Percentiles rank a stretch among this genome's conserved stretches.
Conservation (phyloP, 2,329 filamentous ascomycete species). For the Gyromitra esculenta region DNA sequence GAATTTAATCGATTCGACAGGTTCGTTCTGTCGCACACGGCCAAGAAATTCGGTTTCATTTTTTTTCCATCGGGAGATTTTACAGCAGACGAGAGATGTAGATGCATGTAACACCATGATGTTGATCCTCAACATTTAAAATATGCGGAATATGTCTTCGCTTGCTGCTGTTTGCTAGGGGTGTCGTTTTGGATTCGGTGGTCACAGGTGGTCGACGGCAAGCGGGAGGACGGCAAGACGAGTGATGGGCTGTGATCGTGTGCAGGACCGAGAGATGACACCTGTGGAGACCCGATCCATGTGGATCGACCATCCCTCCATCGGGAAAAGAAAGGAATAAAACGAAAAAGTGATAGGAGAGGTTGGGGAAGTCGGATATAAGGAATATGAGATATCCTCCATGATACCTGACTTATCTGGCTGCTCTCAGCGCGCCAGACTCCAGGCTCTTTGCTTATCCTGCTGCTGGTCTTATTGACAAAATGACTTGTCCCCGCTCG, state of each 20-base stretch:
- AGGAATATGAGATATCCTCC: slow-evolving; percentile 40
- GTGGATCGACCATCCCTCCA: slow-evolving; percentile 43
- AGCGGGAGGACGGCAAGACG: slow-evolving; percentile 24
- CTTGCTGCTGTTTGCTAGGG: not conserved
- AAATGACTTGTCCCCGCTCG: slow-evolving; percentile 47
- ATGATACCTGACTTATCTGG: slow-evolving; percentile 34
- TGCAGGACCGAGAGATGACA: slow-evolving; percentile 19
- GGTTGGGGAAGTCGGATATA: slow-evolving; percentile 12
- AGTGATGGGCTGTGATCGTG: slow-evolving; percentile 41
- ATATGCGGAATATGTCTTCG: slow-evolving; percentile 2
- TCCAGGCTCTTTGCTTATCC: slow-evolving; percentile 47
- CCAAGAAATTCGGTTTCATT: slow-evolving; percentile 43
- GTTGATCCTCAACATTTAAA: slow-evolving; percentile 9
- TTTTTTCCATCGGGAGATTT: slow-evolving; percentile 18
- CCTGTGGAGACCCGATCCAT: slow-evolving; percentile 41
- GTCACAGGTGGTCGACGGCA: slow-evolving; percentile 13
- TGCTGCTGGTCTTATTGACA: slow-evolving; percentile 49
- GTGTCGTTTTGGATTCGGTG: slow-evolving; percentile 13
- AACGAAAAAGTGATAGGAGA: slow-evolving; percentile 29
- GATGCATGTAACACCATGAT: not conserved
- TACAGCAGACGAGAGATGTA: slow-evolving; percentile 21
- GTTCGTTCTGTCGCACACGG: slow-evolving; percentile 34
- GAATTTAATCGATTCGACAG: slow-evolving; percentile 34
- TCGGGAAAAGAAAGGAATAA: slow-evolving; percentile 13
- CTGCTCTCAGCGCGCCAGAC: slow-evolving; percentile 27